A percentile compares a stretch with the other conserved stretches of the same genome.
phyloP scores from a whole-genome alignment of 441 rosid genomes.

The Adansonia madagascariensis region DNA sequence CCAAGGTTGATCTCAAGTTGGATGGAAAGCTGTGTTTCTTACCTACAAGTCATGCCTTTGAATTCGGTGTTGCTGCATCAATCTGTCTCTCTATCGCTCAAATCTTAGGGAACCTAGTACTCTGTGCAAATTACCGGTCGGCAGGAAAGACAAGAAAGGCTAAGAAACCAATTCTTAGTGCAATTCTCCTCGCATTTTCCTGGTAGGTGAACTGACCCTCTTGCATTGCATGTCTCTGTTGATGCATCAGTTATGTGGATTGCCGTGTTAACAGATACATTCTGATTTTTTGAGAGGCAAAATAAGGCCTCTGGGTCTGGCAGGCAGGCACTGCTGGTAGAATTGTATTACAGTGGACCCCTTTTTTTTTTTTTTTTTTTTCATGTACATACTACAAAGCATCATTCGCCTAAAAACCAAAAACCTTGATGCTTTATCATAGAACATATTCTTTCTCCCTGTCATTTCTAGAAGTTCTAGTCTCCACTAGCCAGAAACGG shows the following conservation, averaged over 20 bases:
- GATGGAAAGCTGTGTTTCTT: constrained; percentile 65
- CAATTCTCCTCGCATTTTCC: constrained; percentile 52
- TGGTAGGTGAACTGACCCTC: constrained; percentile 51
- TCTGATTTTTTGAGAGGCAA: background rate
- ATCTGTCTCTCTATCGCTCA: constrained; percentile 57
- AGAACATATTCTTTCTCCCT: background rate
- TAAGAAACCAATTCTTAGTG: constrained; percentile 34
- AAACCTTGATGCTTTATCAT: background rate
- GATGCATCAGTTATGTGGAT: background rate
- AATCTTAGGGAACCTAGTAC: constrained; percentile 48
- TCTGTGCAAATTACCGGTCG: constrained; percentile 37
- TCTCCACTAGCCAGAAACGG: background rate
- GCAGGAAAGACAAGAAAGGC: constrained; percentile 34
- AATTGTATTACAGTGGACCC: background rate
- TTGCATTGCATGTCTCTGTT: background rate
- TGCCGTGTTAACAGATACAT: background rate
- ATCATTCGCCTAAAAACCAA: background rate
- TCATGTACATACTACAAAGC: too few relatives aligned
- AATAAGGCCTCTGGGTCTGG: background rate
- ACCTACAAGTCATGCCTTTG: constrained; percentile 54
- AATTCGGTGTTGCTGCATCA: constrained; percentile 58
- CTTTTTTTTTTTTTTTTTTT: background rate
- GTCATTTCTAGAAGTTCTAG: constrained; percentile 12
- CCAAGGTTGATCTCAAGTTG: constrained; percentile 50
- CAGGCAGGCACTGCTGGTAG: background rate